Evolutionary conservation across 805 yeast genomes (phyloP).

Genomic region (Metahyphopichia silvanorum): DNA sequence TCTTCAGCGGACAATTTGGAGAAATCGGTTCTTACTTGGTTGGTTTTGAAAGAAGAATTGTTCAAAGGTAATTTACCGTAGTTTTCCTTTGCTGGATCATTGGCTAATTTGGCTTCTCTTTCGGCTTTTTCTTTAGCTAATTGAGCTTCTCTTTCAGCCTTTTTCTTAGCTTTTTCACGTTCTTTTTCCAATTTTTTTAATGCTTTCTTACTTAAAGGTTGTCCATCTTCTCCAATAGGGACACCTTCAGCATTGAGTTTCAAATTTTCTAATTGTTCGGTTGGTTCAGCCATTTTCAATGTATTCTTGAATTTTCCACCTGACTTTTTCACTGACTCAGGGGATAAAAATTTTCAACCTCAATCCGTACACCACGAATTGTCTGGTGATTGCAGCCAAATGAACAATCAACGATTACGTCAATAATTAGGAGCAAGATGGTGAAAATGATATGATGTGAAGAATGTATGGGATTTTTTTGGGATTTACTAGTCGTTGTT

Average conservation of each 20-base stretch:
- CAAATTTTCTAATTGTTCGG: conserved; percentile 23
- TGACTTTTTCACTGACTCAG: no score
- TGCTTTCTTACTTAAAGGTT: conserved; percentile 89
- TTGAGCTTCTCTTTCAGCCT: conserved; percentile 89
- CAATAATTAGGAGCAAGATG: no score
- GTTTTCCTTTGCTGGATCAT: conserved; percentile 81
- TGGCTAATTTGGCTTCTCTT: conserved; percentile 61
- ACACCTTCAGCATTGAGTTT: conserved; percentile 15
- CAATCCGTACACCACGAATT: no score
- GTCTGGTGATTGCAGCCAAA: no score
- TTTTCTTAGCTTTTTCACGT: conserved; percentile 87
- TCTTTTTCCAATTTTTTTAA: conserved; percentile 92
- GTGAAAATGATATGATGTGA: no score
- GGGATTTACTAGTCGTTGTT: no score
- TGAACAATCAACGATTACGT: no score
- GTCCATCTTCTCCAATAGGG: conserved; percentile 66
- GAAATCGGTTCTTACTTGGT: conserved; percentile 59
- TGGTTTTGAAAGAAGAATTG: conserved; percentile 72
- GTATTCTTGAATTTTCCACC: no score
- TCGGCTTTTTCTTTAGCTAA: conserved; percentile 84
- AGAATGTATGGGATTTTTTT: no score
- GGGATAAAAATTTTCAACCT: no score
- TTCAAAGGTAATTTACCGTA: conserved; percentile 89
- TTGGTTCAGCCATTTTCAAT: conserved; percentile 23
- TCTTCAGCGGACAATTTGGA: conserved; percentile 52